Conservation (phyloP, 768 basidiomycete species). For the Russula emetica region DNA sequence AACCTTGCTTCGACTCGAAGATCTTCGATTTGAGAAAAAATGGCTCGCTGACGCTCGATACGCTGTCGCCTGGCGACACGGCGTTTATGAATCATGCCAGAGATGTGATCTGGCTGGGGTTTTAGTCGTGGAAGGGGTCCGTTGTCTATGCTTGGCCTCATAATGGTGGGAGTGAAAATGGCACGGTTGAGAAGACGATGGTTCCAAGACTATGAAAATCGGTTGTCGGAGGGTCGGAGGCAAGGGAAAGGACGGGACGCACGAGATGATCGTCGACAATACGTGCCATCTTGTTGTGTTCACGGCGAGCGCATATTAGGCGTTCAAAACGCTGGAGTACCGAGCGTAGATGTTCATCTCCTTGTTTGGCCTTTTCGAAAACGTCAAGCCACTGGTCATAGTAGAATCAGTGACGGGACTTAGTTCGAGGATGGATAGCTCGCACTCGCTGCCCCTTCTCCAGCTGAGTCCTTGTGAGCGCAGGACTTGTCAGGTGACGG, state of each 20-base stretch:
- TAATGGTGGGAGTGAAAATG: constrained; percentile 64
- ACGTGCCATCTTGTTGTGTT: constrained; percentile 46
- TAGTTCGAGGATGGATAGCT: constrained; percentile 2
- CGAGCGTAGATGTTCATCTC: constrained; percentile 44
- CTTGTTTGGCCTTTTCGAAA: constrained; percentile 51
- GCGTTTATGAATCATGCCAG: constrained; percentile 60
- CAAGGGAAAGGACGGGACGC: constrained; percentile 26
- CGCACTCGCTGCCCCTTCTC: constrained; percentile 55
- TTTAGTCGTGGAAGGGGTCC: constrained; percentile 72
- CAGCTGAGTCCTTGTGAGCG: constrained; percentile 45
- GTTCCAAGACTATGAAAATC: constrained; percentile 51
- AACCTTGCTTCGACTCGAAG: constrained; percentile 39
- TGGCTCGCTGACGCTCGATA: constrained; percentile 34
- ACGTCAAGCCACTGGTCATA: constrained; percentile 52
- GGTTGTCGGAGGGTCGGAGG: not conserved
- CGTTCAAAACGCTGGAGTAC: constrained; percentile 56
- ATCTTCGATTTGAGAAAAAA: constrained; percentile 37
- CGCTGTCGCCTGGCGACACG: constrained; percentile 45
- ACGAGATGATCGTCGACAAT: constrained; percentile 53
- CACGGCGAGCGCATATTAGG: constrained; percentile 49
- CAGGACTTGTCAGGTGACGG: constrained; percentile 50
- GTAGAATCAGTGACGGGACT: constrained; percentile 1
- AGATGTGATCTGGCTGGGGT: constrained; percentile 71
- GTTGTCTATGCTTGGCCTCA: constrained; percentile 62
- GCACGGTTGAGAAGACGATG: constrained; percentile 52